These are phyloP conservation scores for Cyclocybe cylindracea DNA, from an alignment of 768 basidiomycete species.

Conservation along the genomic window DNA sequence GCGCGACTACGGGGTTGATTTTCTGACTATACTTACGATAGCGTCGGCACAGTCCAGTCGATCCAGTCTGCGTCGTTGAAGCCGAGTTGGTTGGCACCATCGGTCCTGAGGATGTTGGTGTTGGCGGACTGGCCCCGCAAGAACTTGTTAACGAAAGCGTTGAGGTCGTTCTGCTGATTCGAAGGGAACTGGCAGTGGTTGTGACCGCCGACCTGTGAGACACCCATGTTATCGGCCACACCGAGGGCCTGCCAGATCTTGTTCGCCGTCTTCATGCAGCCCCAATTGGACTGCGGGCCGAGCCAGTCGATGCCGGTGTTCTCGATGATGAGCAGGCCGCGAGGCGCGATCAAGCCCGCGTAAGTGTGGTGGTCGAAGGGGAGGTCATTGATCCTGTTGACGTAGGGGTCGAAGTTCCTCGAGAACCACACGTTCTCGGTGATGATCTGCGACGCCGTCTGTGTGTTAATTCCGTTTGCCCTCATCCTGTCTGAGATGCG, in stretches of 20 bases:
- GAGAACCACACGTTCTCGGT: constrained; percentile 59
- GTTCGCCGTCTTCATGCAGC: constrained; percentile 47
- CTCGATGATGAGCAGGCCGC: constrained; percentile 50
- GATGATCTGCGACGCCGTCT: constrained; percentile 54
- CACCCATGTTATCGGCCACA: constrained; percentile 45
- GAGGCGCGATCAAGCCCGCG: constrained; percentile 53
- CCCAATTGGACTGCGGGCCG: constrained; percentile 46
- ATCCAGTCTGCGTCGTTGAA: constrained; percentile 39
- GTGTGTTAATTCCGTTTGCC: constrained; percentile 39
- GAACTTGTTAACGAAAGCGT: constrained; percentile 52
- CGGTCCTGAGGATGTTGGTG: constrained; percentile 45
- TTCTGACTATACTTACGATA: no score
- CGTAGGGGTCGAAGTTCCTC: constrained; percentile 45
- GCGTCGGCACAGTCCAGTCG: no score
- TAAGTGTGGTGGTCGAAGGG: constrained; percentile 59
- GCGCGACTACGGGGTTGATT: no score
- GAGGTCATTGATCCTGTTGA: constrained; percentile 40
- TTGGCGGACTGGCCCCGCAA: constrained; percentile 41
- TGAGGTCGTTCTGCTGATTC: constrained; percentile 38
- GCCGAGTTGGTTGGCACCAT: constrained; percentile 33
- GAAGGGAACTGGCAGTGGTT: constrained; percentile 54
- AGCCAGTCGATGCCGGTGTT: constrained; percentile 58
- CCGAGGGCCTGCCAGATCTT: constrained; percentile 50
- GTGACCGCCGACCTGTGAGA: constrained; percentile 50
- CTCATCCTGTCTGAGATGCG: constrained; percentile 49